Conservation (phyloP, 176 grass and related monocot species). For the Ananas comosus region DNA sequence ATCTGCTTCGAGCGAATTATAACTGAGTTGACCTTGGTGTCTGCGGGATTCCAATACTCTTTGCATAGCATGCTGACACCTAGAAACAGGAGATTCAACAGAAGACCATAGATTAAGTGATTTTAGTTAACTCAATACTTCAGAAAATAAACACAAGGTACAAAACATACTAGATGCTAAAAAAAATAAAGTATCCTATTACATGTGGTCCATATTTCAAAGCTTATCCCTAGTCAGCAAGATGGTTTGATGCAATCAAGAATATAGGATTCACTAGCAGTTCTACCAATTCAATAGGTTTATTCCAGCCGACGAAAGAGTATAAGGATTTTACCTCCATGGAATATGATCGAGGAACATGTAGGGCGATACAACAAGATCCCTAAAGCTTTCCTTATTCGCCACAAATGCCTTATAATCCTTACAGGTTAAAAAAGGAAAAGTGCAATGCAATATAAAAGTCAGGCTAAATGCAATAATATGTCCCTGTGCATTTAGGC, state of each 20-base stretch:
- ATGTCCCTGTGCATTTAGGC: no score
- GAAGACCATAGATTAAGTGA: background rate
- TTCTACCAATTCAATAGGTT: constrained; percentile 2
- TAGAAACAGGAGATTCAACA: constrained; percentile 24
- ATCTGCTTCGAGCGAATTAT: constrained; percentile 25
- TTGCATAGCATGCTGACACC: constrained; percentile 81
- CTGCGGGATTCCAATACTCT: constrained; percentile 43
- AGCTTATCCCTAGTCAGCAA: no score
- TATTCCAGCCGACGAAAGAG: constrained; percentile 1
- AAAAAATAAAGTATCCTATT: no score
- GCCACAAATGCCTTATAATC: constrained; percentile 60
- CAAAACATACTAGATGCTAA: no score
- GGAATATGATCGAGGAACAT: constrained; percentile 98
- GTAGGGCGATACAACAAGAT: constrained; percentile 69
- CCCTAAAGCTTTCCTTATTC: constrained; percentile 52
- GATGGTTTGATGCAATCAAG: background rate
- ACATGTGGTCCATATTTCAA: no score
- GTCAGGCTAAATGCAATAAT: no score
- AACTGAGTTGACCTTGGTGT: constrained; percentile 9
- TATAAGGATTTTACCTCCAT: constrained; percentile 51
- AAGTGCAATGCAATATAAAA: no score
- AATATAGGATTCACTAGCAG: constrained; percentile 2
- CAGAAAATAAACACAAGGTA: no score
- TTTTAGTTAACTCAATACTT: no score
- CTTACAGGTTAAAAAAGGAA: no score